These are phyloP conservation scores for Perkinsus chesapeaki DNA, from an alignment of 169 alveolate species.

Conservation along the genomic window DNA sequence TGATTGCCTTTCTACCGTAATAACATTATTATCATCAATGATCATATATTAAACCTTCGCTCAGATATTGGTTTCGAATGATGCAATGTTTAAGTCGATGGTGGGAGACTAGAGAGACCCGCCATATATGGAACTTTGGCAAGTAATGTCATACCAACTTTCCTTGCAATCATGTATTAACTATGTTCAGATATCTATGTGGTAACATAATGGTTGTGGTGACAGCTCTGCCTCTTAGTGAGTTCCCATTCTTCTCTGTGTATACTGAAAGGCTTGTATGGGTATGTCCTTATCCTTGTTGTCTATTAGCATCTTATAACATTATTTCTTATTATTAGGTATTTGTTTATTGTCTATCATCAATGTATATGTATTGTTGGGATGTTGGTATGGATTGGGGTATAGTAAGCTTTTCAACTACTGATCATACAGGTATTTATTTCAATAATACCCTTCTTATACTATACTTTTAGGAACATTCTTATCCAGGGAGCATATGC, in stretches of 20 bases:
- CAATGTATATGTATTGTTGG: neutral
- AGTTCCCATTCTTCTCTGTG: neutral
- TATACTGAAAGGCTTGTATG: neutral
- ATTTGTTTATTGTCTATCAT: neutral
- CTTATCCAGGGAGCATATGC: neutral
- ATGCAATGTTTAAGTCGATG: neutral
- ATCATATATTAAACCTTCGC: neutral
- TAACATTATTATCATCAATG: neutral
- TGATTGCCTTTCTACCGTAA: neutral
- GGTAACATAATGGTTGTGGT: neutral
- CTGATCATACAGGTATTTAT: neutral
- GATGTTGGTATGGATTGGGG: conserved; percentile 4
- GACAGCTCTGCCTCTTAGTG: neutral
- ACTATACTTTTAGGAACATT: neutral
- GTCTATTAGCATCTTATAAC: too few relatives aligned
- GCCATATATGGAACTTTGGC: neutral
- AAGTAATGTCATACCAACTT: neutral
- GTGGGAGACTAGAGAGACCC: neutral
- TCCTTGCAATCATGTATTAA: neutral
- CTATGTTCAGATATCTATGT: neutral
- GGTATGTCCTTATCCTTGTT: neutral
- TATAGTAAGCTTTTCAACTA: neutral
- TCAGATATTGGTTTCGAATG: neutral
- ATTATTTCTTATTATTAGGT: neutral
- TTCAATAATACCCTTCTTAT: neutral